Percentiles rank a stretch among this genome's conserved stretches.
phyloP scores from a whole-genome alignment of 176 grass and related monocot genomes.

The Eragrostis nindensis region DNA sequence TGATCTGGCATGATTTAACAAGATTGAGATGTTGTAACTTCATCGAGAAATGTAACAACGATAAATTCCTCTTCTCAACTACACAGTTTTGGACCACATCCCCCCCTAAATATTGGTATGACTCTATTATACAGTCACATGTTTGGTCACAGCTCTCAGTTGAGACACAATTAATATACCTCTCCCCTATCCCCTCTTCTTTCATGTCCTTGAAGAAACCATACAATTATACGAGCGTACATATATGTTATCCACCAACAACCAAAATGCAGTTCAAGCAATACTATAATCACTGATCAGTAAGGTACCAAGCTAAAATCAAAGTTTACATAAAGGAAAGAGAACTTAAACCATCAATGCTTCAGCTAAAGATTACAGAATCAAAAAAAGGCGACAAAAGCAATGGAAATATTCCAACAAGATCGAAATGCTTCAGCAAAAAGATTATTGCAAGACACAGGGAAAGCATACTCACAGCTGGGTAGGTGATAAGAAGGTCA shows the following conservation, averaged over 20 bases:
- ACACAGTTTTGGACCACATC: too few relatives aligned
- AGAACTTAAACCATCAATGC: too few relatives aligned
- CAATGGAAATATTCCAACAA: background rate
- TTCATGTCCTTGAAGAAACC: background rate
- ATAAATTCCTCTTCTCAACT: too few relatives aligned
- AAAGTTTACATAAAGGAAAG: too few relatives aligned
- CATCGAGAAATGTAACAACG: too few relatives aligned
- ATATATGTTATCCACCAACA: background rate
- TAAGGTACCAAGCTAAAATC: too few relatives aligned
- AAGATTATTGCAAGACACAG: background rate
- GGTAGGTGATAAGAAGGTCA: background rate
- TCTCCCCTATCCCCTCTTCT: background rate
- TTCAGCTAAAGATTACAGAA: too few relatives aligned
- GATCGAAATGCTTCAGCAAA: background rate
- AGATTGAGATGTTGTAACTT: too few relatives aligned
- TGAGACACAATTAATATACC: background rate
- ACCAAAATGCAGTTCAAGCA: background rate
- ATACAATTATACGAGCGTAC: background rate
- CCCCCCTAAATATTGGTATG: too few relatives aligned
- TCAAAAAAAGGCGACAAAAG: too few relatives aligned
- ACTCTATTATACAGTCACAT: too few relatives aligned
- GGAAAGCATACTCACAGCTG: background rate
- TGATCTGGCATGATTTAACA: too few relatives aligned
- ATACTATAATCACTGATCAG: background rate
- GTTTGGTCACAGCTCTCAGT: background rate